These are phyloP conservation scores for Diaporthe australafricana DNA, from an alignment of 2,329 filamentous ascomycete species.

Conservation along the genomic window DNA sequence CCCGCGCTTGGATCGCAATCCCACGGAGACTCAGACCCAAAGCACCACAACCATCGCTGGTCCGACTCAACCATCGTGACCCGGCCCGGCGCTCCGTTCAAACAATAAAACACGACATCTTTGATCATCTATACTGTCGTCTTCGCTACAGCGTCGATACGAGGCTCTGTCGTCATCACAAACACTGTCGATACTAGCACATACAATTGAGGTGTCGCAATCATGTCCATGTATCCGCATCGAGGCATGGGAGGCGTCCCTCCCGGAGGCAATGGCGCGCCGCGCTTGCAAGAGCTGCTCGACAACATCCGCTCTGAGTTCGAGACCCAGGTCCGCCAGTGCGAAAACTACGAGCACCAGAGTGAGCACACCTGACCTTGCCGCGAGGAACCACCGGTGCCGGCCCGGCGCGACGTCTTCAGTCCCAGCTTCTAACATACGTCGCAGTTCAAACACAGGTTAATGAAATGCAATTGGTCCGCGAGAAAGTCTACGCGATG, in stretches of 20 bases:
- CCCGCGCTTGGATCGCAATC: constrained; percentile 22
- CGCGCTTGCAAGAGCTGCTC: constrained; percentile 88
- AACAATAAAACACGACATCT: background rate
- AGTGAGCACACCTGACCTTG: constrained; percentile 64
- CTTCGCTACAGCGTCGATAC: background rate
- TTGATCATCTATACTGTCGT: background rate
- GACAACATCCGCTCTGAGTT: constrained; percentile 93
- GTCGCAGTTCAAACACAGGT: constrained; percentile 85
- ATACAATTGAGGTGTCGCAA: constrained; percentile 30
- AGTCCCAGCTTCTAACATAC: constrained; percentile 39
- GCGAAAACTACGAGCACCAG: constrained; percentile 91
- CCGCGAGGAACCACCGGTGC: background rate
- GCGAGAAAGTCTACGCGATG: constrained; percentile 92
- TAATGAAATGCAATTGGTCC: constrained; percentile 93
- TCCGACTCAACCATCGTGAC: constrained; percentile 12
- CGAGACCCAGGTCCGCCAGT: constrained; percentile 83
- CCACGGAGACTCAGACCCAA: constrained; percentile 1
- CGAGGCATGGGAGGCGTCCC: constrained; percentile 83
- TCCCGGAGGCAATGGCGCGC: constrained; percentile 58
- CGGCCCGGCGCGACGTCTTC: constrained; percentile 18
- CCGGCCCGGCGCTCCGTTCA: background rate
- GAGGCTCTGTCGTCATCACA: background rate
- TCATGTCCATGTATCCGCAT: constrained; percentile 89
- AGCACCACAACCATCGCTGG: constrained; percentile 6
- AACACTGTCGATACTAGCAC: constrained; percentile 3